Percentiles rank a stretch among this genome's conserved stretches.
phyloP scores from a whole-genome alignment of 108 stramenopile genomes.

The Schizochytrium sp. region DNA sequence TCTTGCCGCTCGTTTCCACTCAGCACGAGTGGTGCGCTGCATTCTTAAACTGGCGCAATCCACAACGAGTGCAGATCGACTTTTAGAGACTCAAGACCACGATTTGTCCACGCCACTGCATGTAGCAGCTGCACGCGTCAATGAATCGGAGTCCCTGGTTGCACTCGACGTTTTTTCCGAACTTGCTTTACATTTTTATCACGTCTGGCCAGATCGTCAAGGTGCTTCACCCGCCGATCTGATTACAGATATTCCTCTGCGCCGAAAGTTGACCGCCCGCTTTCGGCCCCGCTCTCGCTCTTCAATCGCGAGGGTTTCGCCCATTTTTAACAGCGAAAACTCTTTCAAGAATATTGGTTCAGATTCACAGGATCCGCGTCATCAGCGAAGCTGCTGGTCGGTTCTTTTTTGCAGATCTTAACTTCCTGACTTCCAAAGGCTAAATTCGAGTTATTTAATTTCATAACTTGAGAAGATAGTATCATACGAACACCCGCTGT shows the following conservation, averaged over 20 bases:
- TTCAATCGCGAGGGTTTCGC: background rate
- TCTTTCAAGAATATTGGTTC: too few relatives aligned
- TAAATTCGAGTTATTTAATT: too few relatives aligned
- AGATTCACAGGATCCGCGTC: too few relatives aligned
- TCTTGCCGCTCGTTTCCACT: background rate
- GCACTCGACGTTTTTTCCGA: slow-evolving; percentile 13
- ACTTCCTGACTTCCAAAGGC: too few relatives aligned
- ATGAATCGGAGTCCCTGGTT: background rate
- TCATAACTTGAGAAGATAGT: too few relatives aligned
- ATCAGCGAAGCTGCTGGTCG: too few relatives aligned
- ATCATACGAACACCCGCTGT: too few relatives aligned
- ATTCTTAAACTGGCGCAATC: background rate
- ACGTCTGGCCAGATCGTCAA: background rate
- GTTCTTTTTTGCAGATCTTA: too few relatives aligned
- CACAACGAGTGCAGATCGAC: background rate
- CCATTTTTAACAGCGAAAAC: too few relatives aligned
- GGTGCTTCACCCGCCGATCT: background rate
- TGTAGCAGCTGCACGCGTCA: background rate
- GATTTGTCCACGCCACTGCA: slow-evolving; percentile 10
- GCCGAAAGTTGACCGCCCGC: background rate
- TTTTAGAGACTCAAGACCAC: slow-evolving; percentile 33
- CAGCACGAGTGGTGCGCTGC: background rate
- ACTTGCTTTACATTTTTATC: background rate
- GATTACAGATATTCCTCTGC: background rate
- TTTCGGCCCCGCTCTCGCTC: background rate